phyloP scores from a whole-genome alignment of 257 asterid genomes.

The Thymus quinquecostatus region DNA sequence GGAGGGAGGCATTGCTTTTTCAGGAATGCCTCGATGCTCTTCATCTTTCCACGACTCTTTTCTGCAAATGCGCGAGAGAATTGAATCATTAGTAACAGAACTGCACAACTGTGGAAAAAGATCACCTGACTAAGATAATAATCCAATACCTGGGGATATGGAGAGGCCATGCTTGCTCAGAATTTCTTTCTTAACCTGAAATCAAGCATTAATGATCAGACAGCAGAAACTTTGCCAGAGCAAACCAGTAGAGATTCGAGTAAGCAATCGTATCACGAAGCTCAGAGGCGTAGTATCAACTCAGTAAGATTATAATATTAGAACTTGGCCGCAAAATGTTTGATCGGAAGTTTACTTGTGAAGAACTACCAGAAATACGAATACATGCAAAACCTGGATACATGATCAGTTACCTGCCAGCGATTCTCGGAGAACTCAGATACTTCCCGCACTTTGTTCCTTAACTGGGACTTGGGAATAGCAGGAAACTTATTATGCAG shows the following conservation, averaged over 20 bases:
- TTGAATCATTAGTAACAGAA: neutral
- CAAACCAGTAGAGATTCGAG: neutral
- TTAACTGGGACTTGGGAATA: slow-evolving; percentile 60
- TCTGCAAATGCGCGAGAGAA: slow-evolving; percentile 46
- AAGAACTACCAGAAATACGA: neutral
- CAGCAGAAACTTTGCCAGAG: neutral
- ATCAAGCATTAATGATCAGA: slow-evolving; percentile 18
- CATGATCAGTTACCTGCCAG: slow-evolving; percentile 75
- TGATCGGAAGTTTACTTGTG: slow-evolving; percentile 7
- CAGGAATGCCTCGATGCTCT: slow-evolving; percentile 59
- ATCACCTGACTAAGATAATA: neutral
- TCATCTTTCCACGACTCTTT: slow-evolving; percentile 43
- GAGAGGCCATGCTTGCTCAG: slow-evolving; percentile 61
- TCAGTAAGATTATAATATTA: neutral
- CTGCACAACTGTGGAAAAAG: neutral
- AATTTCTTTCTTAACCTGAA: slow-evolving; percentile 82
- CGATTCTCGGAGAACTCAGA: slow-evolving; percentile 69
- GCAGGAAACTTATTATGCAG: slow-evolving; percentile 66
- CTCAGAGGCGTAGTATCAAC: neutral
- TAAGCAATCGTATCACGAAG: neutral
- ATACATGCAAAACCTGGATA: neutral
- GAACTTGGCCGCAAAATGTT: neutral
- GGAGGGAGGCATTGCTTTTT: slow-evolving; percentile 72
- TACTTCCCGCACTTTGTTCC: slow-evolving; percentile 82
- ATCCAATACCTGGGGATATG: slow-evolving; percentile 63